Conservation (phyloP, 257 asterid genomes). For the Solanum tarijense region DNA sequence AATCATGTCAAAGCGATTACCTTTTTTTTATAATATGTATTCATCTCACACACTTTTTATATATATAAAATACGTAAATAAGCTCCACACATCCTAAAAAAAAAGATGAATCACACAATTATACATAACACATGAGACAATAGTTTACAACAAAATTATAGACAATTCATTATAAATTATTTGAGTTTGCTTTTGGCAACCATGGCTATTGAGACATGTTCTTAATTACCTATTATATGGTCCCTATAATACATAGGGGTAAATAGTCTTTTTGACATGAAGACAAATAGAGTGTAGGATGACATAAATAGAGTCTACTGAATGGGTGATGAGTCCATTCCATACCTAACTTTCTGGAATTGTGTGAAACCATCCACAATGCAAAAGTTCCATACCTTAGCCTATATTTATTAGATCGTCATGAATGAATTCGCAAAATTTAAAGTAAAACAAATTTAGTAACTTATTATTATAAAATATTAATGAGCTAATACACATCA, state of each 20-base stretch:
- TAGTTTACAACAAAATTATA: too few relatives aligned
- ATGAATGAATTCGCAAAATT: too few relatives aligned
- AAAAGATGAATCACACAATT: background rate
- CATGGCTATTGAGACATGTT: background rate
- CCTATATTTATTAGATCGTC: background rate
- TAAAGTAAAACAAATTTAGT: too few relatives aligned
- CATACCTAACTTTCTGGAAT: constrained; percentile 12
- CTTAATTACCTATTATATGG: background rate
- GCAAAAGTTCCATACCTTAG: background rate
- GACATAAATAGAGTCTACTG: background rate
- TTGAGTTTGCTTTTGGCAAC: background rate
- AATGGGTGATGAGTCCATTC: background rate
- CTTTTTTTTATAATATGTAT: background rate
- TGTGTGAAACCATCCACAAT: background rate
- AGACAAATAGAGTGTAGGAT: background rate
- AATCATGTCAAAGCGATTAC: too few relatives aligned
- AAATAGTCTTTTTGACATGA: background rate
- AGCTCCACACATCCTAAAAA: background rate
- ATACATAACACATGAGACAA: background rate
- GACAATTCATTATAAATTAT: background rate
- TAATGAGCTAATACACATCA: too few relatives aligned
- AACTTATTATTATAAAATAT: too few relatives aligned
- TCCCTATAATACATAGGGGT: background rate
- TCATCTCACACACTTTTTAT: too few relatives aligned
- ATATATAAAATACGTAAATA: background rate